phyloP scores from a whole-genome alignment of 768 basidiomycete species.

The Pisolithus tinctorius region DNA sequence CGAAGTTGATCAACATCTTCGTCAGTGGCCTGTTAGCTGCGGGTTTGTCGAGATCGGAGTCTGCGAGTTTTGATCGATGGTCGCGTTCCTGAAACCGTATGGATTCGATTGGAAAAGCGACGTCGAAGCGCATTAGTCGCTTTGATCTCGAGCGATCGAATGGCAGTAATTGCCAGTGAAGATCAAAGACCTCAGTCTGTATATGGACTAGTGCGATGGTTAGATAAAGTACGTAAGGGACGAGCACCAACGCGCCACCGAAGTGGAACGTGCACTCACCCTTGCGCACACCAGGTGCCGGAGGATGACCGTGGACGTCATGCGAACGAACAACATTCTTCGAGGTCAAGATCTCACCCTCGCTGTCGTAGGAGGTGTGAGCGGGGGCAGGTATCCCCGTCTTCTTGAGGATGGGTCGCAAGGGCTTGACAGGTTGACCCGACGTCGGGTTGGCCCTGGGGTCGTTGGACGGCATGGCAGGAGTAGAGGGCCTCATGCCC shows the following conservation, averaged over 20 bases:
- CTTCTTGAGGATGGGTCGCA: conserved; percentile 24
- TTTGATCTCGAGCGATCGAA: conserved; percentile 27
- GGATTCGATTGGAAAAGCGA: conserved; percentile 37
- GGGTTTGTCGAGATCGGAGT: conserved; percentile 35
- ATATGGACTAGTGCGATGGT: conserved; percentile 28
- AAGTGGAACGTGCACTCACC: conserved; percentile 13
- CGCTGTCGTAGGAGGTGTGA: conserved; percentile 25
- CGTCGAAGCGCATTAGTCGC: conserved; percentile 43
- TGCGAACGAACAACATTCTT: conserved; percentile 19
- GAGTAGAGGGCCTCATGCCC: conserved; percentile 16
- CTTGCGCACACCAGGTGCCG: conserved; percentile 14
- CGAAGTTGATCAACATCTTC: conserved; percentile 45
- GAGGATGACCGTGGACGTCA: conserved; percentile 12
- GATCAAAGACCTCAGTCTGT: conserved; percentile 34
- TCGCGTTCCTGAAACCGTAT: conserved; percentile 19
- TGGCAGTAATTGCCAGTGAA: conserved; percentile 46
- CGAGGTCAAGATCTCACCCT: conserved; percentile 16
- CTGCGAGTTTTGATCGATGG: conserved; percentile 24
- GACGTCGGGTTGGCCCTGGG: conserved; percentile 16
- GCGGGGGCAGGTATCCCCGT: conserved; percentile 11
- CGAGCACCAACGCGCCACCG: not conserved
- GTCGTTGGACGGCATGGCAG: conserved; percentile 9
- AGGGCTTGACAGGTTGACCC: conserved; percentile 18
- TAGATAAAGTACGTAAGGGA: conserved; percentile 23
- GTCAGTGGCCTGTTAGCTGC: conserved; percentile 38